These are phyloP conservation scores for Colletotrichum sp. DNA, from an alignment of 2,329 filamentous ascomycete genomes.

Conservation along the genomic window DNA sequence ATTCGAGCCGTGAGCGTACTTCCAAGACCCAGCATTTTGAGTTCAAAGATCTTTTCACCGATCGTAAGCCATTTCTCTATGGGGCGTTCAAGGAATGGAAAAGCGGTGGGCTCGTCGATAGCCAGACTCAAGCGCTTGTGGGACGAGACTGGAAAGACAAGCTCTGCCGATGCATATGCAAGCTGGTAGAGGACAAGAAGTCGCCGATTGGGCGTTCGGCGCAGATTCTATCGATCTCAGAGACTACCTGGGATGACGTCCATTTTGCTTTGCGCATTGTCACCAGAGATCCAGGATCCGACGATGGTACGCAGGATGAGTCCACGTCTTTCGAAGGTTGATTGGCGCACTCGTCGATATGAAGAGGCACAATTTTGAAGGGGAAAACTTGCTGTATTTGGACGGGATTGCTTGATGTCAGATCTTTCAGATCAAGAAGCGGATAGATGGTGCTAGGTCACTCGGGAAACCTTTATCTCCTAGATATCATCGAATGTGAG, in stretches of 20 bases:
- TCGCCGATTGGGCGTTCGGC: neutral
- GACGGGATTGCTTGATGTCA: neutral
- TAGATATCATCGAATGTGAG: too few relatives aligned
- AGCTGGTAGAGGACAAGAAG: neutral
- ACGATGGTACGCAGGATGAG: neutral
- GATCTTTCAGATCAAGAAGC: accelerated
- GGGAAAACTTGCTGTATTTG: neutral
- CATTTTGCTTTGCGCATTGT: neutral
- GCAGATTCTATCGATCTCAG: conserved; percentile 8
- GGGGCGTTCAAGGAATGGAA: conserved; percentile 10
- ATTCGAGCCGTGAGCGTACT: conserved; percentile 58
- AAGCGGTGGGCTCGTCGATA: neutral
- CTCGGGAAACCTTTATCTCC: accelerated
- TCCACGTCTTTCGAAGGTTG: neutral
- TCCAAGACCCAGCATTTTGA: conserved; percentile 64
- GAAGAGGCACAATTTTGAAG: neutral
- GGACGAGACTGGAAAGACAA: neutral
- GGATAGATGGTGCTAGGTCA: neutral
- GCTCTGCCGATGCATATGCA: conserved; percentile 20
- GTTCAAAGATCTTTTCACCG: conserved; percentile 67
- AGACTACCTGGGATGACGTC: conserved; percentile 19
- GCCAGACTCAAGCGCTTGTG: neutral
- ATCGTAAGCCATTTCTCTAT: conserved; percentile 53
- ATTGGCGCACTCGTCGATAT: neutral
- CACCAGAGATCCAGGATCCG: neutral